Evolutionary conservation across 2,329 filamentous ascomycete genomes (phyloP).

Genomic region (Phialemonium atrogriseum): DNA sequence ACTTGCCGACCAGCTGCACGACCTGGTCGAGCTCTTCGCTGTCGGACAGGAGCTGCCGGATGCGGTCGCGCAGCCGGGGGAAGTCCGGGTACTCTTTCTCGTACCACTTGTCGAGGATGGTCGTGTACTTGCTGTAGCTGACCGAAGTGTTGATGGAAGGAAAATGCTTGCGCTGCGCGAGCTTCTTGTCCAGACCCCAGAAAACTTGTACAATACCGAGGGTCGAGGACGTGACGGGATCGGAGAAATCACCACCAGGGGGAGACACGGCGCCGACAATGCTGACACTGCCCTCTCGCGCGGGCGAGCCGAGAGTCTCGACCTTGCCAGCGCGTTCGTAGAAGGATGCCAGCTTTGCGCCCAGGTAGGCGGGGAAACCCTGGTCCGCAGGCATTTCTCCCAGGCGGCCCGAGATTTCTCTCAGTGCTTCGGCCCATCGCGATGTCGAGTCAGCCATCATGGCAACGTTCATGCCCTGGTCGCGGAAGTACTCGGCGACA

Average conservation of each 20-base stretch:
- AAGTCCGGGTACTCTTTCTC: constrained; percentile 91
- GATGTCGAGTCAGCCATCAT: constrained; percentile 99
- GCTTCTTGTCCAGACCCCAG: constrained; percentile 99
- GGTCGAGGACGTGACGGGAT: constrained; percentile 89
- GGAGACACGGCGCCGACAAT: constrained; percentile 97
- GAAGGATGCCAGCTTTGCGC: constrained; percentile 95
- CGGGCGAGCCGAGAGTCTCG: constrained; percentile 76
- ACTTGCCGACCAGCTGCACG: constrained; percentile 96
- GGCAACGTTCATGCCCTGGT: constrained; percentile 93
- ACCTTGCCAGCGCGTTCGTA: constrained; percentile 96
- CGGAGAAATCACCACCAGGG: constrained; percentile 97
- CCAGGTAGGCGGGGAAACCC: constrained; percentile 96
- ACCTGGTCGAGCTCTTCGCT: constrained; percentile 98
- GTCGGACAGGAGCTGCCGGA: constrained; percentile 87
- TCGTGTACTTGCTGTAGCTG: constrained; percentile 96
- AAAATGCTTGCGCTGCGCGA: constrained; percentile 98
- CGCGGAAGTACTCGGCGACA: constrained; percentile 92
- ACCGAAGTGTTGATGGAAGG: constrained; percentile 92
- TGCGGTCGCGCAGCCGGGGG: constrained; percentile 82
- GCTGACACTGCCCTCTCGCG: constrained; percentile 85
- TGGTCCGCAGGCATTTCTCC: constrained; percentile 99
- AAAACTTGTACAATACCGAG: constrained; percentile 98
- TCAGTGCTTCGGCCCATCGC: constrained; percentile 95
- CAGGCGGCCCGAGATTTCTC: constrained; percentile 96
- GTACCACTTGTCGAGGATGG: constrained; percentile 84